Percentiles rank a stretch among this genome's conserved stretches.
These are phyloP conservation scores for Trametes pubescens DNA, from an alignment of 1,284 basidiomycete genomes.

Conservation along the genomic window DNA sequence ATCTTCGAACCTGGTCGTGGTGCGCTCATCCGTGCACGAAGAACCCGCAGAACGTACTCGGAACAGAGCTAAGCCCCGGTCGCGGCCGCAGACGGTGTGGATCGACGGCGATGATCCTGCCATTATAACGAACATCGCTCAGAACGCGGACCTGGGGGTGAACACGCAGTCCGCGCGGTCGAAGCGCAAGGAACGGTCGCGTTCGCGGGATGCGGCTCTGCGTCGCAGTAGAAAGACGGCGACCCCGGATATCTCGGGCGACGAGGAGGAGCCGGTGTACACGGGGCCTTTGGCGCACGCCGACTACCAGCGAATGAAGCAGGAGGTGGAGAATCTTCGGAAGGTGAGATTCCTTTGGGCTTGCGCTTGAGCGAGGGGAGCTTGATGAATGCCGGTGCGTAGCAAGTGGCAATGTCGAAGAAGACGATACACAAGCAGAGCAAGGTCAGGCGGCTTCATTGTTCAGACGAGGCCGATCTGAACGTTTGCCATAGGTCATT, in stretches of 20 bases:
- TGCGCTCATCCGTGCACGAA: constrained; percentile 21
- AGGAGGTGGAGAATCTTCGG: constrained; percentile 53
- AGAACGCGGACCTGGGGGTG: constrained; percentile 20
- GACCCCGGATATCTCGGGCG: constrained; percentile 30
- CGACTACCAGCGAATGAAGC: constrained; percentile 51
- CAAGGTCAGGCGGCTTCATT: constrained; percentile 53
- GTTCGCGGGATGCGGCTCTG: constrained; percentile 35
- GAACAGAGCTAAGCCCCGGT: constrained; percentile 31
- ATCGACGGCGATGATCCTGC: constrained; percentile 29
- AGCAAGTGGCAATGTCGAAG: constrained; percentile 56
- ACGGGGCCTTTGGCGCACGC: constrained; percentile 48
- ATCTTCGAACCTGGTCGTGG: constrained; percentile 13
- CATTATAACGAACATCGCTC: constrained; percentile 29
- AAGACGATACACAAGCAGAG: constrained; percentile 62
- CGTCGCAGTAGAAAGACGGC: constrained; percentile 27
- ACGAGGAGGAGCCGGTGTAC: constrained; percentile 31
- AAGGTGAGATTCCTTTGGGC: constrained; percentile 50
- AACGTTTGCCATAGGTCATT: constrained; percentile 48
- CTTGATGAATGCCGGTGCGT: constrained; percentile 39
- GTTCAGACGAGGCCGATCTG: not conserved
- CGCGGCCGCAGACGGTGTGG: constrained; percentile 24
- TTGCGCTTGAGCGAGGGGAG: not conserved
- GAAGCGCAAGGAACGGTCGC: constrained; percentile 41
- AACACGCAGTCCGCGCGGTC: constrained; percentile 20
- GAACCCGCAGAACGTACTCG: constrained; percentile 26